Evolutionary conservation across 2,329 filamentous ascomycete species (phyloP).

Genomic region (Botrytis deweyae): DNA sequence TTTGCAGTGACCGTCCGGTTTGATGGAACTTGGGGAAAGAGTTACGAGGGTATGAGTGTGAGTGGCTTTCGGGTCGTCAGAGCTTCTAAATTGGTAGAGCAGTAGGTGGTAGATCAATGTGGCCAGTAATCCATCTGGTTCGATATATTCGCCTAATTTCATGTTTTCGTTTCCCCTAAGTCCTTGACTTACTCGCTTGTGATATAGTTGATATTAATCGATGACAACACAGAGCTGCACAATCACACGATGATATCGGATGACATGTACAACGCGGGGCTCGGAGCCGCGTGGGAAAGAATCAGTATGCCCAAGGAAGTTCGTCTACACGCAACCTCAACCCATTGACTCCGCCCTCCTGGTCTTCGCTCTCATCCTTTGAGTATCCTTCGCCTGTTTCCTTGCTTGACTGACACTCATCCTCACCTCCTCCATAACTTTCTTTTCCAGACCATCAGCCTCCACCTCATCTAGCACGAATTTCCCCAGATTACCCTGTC

Average conservation of each 20-base stretch:
- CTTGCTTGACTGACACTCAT: slow-evolving; percentile 68
- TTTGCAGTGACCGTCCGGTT: background rate
- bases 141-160: background rate
- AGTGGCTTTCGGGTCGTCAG: background rate
- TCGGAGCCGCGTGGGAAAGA: background rate
- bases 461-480: slow-evolving; percentile 79
- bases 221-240: background rate
- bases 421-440: slow-evolving; percentile 47
- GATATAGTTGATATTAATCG: background rate
- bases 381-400: slow-evolving; percentile 62
- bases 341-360: background rate
- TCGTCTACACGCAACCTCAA: background rate
- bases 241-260: background rate
- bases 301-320: background rate
- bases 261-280: too few species aligned
- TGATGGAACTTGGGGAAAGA: background rate
- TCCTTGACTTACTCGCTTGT: background rate
- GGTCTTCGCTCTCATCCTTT: slow-evolving; percentile 44
- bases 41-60: background rate
- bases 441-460: slow-evolving; percentile 56
- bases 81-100: background rate
- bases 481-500: slow-evolving; percentile 69
- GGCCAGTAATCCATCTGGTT: background rate
- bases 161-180: too few species aligned
- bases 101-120: background rate